Percentiles rank a stretch among this genome's conserved stretches.
phyloP scores from a whole-genome alignment of 202 grass and related monocot genomes.

The Carex arenaria region DNA sequence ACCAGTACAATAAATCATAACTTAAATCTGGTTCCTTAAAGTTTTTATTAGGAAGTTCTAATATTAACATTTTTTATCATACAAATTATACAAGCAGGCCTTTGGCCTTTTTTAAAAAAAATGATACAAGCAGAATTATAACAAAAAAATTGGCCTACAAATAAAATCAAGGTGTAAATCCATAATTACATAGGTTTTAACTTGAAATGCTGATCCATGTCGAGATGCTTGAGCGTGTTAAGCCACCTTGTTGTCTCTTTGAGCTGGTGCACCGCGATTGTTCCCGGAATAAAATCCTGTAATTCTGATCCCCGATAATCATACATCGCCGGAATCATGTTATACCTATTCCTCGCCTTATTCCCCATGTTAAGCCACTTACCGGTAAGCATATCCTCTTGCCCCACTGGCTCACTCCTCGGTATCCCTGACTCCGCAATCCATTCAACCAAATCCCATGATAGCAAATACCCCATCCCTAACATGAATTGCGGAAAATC shows the following conservation, averaged over 20 bases:
- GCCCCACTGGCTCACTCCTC: constrained; percentile 18
- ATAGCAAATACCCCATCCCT: constrained; percentile 69
- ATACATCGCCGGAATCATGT: constrained; percentile 66
- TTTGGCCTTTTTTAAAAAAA: too few species aligned
- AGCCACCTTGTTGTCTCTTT: constrained; percentile 55
- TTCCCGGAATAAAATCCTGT: constrained; percentile 48
- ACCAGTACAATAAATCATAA: too few species aligned
- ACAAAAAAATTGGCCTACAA: neutral
- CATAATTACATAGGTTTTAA: neutral
- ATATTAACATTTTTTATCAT: neutral
- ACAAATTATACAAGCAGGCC: neutral
- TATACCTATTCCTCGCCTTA: constrained; percentile 64
- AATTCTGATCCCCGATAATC: constrained; percentile 38
- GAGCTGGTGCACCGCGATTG: constrained; percentile 73
- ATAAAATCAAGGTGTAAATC: neutral
- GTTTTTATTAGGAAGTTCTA: neutral
- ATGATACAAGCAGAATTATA: neutral
- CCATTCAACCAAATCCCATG: constrained; percentile 80
- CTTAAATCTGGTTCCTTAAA: neutral
- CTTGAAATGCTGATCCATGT: neutral
- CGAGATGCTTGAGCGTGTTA: constrained; percentile 57
- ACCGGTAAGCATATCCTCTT: constrained; percentile 55
- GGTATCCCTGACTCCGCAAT: constrained; percentile 59
- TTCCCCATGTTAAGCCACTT: constrained; percentile 57
- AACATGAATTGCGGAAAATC: constrained; percentile 54